Evolutionary conservation across 305 asterid genomes (phyloP).

Genomic region (Coffea humblotiana): DNA sequence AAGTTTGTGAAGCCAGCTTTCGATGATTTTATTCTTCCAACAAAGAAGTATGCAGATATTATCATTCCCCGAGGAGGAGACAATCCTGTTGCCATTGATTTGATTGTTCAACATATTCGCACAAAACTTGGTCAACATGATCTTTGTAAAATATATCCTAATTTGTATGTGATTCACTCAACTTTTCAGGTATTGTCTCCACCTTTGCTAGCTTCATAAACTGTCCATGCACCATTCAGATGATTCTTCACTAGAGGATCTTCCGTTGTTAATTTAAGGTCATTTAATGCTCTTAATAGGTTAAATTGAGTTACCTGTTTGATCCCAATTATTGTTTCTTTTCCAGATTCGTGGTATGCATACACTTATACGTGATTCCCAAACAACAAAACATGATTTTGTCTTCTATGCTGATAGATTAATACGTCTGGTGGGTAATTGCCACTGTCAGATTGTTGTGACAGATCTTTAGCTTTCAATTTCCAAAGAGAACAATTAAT

Average conservation of each 20-base stretch:
- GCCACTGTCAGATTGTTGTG: slow-evolving; percentile 11
- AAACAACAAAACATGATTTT: slow-evolving; percentile 50
- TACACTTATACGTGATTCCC: slow-evolving; percentile 55
- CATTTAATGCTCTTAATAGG: slow-evolving; percentile 14
- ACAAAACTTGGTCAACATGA: slow-evolving; percentile 98
- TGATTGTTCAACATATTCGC: slow-evolving; percentile 96
- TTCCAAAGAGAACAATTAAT: background rate
- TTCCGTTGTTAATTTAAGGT: slow-evolving; percentile 17
- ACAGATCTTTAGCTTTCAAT: background rate
- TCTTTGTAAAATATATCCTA: slow-evolving; percentile 97
- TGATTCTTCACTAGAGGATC: background rate
- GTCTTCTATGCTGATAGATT: slow-evolving; percentile 54
- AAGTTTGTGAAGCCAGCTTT: slow-evolving; percentile 98
- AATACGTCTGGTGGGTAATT: slow-evolving; percentile 49
- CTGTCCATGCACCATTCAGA: slow-evolving; percentile 16
- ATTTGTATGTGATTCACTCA: slow-evolving; percentile 86
- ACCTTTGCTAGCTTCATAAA: slow-evolving; percentile 12
- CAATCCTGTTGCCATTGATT: slow-evolving; percentile 96
- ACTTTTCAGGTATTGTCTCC: slow-evolving; percentile 83
- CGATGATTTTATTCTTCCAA: slow-evolving; percentile 95
- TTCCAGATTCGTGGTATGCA: slow-evolving; percentile 63
- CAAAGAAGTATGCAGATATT: slow-evolving; percentile 95
- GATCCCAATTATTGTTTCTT: slow-evolving; percentile 11
- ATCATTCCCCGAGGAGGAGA: slow-evolving; percentile 99
- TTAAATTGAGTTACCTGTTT: slow-evolving; percentile 11